Percentiles rank a stretch among this genome's conserved stretches.
Conservation (phyloP, 2,329 filamentous ascomycete genomes). For the Cordyceps pruinosa region DNA sequence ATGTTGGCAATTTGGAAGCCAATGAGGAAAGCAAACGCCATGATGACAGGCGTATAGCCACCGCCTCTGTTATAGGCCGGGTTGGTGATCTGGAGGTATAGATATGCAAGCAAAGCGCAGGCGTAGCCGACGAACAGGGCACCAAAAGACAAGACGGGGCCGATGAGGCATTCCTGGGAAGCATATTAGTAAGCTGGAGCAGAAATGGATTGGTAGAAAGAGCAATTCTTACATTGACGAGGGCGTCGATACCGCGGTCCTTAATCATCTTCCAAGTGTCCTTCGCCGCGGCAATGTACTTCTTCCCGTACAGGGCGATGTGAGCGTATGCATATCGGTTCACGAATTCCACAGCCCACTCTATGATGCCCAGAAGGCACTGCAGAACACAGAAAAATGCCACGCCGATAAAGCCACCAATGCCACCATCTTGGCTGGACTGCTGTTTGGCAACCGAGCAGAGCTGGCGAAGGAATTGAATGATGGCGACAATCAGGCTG, state of each 20-base stretch:
- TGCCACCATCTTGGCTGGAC: conserved; percentile 59
- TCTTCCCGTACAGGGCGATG: conserved; percentile 86
- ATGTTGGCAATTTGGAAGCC: conserved; percentile 85
- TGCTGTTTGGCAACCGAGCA: conserved; percentile 67
- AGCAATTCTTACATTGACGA: conserved; percentile 57
- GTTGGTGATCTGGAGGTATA: conserved; percentile 80
- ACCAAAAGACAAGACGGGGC: conserved; percentile 67
- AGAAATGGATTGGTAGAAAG: background rate
- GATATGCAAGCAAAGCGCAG: conserved; percentile 72
- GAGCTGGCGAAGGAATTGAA: conserved; percentile 76
- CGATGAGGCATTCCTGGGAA: conserved; percentile 64
- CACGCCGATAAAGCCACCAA: conserved; percentile 60
- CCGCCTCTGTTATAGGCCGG: conserved; percentile 66
- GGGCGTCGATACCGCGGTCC: conserved; percentile 80
- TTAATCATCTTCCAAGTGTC: conserved; percentile 90
- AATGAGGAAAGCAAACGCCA: conserved; percentile 83
- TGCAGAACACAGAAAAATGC: conserved; percentile 68
- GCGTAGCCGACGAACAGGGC: conserved; percentile 78
- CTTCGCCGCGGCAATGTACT: conserved; percentile 80
- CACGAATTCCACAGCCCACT: conserved; percentile 83
- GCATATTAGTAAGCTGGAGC: conserved; percentile 14
- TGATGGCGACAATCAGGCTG: conserved; percentile 76
- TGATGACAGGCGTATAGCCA: conserved; percentile 66
- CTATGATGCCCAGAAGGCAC: conserved; percentile 68
- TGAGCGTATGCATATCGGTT: conserved; percentile 92